Percentiles rank a stretch among this genome's conserved stretches.
phyloP scores from a whole-genome alignment of 768 basidiomycete genomes.

The Tricholoma matsutake region DNA sequence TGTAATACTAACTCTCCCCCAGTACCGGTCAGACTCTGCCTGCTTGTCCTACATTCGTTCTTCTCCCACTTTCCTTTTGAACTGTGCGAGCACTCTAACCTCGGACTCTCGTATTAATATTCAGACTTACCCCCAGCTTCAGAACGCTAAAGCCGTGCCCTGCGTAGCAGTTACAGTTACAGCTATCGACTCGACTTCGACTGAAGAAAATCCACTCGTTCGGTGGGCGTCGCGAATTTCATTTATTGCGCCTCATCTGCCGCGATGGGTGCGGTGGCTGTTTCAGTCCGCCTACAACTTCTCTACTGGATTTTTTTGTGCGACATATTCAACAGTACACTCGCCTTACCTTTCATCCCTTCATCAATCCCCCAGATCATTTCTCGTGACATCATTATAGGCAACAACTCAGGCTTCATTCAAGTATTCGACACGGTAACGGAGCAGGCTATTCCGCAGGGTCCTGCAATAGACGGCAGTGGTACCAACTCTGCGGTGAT shows the following conservation, averaged over 20 bases:
- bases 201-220: not conserved
- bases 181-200: not conserved
- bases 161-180: not conserved
- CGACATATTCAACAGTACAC: slow-evolving; percentile 4
- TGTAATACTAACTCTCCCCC: not conserved
- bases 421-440: slow-evolving; percentile 45
- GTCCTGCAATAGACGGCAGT: slow-evolving; percentile 55
- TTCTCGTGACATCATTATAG: slow-evolving; percentile 16
- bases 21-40: not conserved
- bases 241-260: slow-evolving; percentile 10
- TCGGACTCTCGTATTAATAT: not conserved
- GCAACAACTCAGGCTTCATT: slow-evolving; percentile 37
- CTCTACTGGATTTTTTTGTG: slow-evolving; percentile 11
- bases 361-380: slow-evolving; percentile 8
- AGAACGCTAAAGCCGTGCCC: not conserved
- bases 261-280: slow-evolving; percentile 11
- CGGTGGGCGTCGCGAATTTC: slow-evolving; percentile 9
- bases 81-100: not conserved
- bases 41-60: not conserved
- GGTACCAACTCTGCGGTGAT: slow-evolving; percentile 48
- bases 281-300: slow-evolving; percentile 7
- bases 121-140: not conserved
- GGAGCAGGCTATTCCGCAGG: slow-evolving; percentile 46
- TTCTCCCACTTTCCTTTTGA: not conserved
- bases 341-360: slow-evolving; percentile 1